Base-by-base conservation (phyloP, 2,329 filamentous ascomycete genomes). In the Pestalotiopsis sp. region DNA sequence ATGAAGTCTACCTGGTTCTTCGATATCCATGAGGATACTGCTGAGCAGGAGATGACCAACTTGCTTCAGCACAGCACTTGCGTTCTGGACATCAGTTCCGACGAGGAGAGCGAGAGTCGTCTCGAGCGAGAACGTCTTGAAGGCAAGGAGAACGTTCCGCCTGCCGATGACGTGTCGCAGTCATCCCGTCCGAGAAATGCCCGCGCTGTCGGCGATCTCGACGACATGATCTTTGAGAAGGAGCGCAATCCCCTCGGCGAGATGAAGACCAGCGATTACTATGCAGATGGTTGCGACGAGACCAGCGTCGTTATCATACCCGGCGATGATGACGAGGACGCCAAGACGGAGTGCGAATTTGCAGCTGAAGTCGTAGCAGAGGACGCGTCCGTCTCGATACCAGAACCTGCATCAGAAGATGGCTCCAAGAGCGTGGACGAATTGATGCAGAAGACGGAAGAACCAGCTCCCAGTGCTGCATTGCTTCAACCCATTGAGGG, bases 121-220 rank as follows among this genome's bases (percentile, higher is more conserved):
- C 81, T 86, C 58, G 82, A 75, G 64, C 81, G 80, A 72, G 86
- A 85, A 77, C 78, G 84, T 73, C 84, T 85, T 39, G 88, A 93
- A 72, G 87, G 88, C 76, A 99, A 99, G 85, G 95, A 99, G 83
- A 99, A 99, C 77, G 90, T 97, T 20, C 93, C 95, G 4, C 95
- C 95, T 2, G 78, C 82, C 2, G 87, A 88, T 67, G 90, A 92
- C 60, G 79, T 92, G 52, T 89, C 87, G 36, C 87, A 92, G 75
- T 90, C 88, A 0, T 82, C 82, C 17, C 73, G 74, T 25, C 75
- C 79, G 2, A 77, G 78, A 0, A 73, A 76, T n/a, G 71, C 79
- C 27, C 77, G 80, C n/a, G 72, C 77, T 9, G 72, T 73, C 25
- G 72, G 76, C 25, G 75, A 75, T 25, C 74, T 76, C 2, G 87